Evolutionary conservation across 257 asterid genomes (phyloP), one percentile per base, ranked within the genome.

Genomic region (Fraxinus cuspidata): DNA sequence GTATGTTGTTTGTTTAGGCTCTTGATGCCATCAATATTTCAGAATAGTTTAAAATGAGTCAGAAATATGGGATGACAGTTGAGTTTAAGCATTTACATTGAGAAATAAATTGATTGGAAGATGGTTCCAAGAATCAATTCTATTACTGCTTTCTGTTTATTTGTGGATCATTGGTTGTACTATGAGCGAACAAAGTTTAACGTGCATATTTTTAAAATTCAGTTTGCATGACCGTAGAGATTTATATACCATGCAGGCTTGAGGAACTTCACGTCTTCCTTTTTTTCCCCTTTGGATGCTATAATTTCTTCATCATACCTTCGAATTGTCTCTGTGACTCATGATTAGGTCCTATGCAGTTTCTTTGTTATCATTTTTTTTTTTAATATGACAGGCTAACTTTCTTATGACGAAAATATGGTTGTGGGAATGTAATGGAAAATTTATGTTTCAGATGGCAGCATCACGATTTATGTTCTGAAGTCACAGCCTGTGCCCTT

Each of bases 401-500:
- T 38, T 34, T 34, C 37, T 34, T 38, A 8, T 38, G 44, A 38
- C 10, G 44, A 38, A 38, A 38, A 38, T 38, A 38, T 38, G 3
- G 44, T 38, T 9, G 44, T 38, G 44, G 44, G 44, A 38, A 38
- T 38, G 11, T 38, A 38, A 38, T 38, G 44, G 44, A 38, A 38
- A 38, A 8, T 63, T 35, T 13, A 28, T 34, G 49, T 11, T 19
- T 5, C 53, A 69, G 25, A 29, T 44, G n/a, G 23, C 25, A 28
- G 10, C 25, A 8, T 28, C 56, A 27, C 23, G 13, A 47, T 72
- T 42, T 47, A 42, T 21, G 4, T 72, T 47, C 40, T 47, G 11
- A 42, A 72, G 11, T 56, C 15, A 25, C 76, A 23, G 35, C 79
- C 29, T 84, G 76, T 78, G 44, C 70, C 63, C 28, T 68, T 74